These are phyloP conservation scores for Rhazya stricta DNA, from an alignment of 257 asterid species.

Conservation along the genomic window DNA sequence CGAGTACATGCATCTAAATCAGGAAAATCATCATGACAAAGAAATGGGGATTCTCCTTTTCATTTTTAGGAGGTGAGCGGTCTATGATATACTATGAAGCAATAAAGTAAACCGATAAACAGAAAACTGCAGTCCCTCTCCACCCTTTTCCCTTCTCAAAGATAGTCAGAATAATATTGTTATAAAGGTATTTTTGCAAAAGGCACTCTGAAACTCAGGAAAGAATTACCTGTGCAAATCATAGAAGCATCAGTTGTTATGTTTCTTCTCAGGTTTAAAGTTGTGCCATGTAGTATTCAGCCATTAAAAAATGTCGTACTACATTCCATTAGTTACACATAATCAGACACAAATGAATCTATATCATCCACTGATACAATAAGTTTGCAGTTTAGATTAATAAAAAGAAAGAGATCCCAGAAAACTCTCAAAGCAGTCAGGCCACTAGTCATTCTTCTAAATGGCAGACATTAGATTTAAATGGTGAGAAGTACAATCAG, in stretches of 20 bases:
- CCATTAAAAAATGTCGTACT: no score
- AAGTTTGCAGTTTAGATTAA: not conserved
- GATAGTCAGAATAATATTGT: no score
- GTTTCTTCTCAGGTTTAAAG: not conserved
- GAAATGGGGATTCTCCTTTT: not conserved
- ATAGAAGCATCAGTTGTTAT: not conserved
- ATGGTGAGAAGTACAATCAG: not conserved
- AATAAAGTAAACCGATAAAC: not conserved
- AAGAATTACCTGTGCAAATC: not conserved
- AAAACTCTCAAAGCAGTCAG: no score
- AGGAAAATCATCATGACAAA: not conserved
- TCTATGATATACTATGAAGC: not conserved
- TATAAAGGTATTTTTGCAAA: not conserved
- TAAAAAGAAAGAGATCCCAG: not conserved
- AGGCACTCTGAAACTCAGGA: no score
- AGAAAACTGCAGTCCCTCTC: not conserved
- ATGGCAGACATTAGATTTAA: not conserved
- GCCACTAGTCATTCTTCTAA: no score
- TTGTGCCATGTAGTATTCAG: no score
- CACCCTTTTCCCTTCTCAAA: no score
- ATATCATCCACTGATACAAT: no score
- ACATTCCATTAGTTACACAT: not conserved
- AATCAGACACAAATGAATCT: not conserved
- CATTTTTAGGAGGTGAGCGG: not conserved
- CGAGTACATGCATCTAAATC: not conserved